Percentiles rank a stretch among this genome's conserved stretches.
phyloP scores from a whole-genome alignment of 2,329 filamentous ascomycete species.

The Aspergillus carbonarius region DNA sequence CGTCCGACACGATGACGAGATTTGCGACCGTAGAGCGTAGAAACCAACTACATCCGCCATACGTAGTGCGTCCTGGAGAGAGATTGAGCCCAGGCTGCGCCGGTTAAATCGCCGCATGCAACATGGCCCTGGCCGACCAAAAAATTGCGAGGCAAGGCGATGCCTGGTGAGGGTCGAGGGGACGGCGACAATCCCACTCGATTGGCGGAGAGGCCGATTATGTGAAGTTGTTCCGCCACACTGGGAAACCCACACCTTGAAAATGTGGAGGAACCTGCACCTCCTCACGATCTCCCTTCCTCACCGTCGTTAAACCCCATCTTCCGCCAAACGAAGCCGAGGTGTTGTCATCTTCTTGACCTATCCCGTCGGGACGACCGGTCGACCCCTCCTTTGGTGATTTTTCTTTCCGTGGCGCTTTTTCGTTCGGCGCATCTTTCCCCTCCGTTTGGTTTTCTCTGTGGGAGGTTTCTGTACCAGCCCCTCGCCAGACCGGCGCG shows the following conservation, averaged over 20 bases:
- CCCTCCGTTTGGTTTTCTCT: neutral
- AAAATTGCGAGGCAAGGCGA: neutral
- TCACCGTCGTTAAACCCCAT: neutral
- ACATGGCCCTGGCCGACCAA: neutral
- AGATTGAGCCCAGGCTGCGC: neutral
- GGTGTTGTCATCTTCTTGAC: slow-evolving; percentile 3
- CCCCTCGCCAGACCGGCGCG: neutral
- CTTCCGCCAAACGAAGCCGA: neutral
- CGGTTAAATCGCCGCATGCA: neutral
- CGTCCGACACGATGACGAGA: neutral
- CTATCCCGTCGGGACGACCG: neutral
- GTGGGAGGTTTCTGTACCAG: neutral
- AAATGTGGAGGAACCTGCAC: slow-evolving; percentile 33
- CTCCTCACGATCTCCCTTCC: neutral
- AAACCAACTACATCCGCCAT: neutral
- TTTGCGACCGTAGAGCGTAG: neutral
- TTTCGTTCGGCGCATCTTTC: slow-evolving; percentile 1
- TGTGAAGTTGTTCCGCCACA: slow-evolving; percentile 27
- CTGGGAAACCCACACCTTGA: slow-evolving; percentile 27
- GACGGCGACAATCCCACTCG: slow-evolving; percentile 15
- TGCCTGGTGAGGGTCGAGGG: slow-evolving; percentile 6
- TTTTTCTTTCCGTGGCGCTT: slow-evolving; percentile 8
- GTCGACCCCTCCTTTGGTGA: slow-evolving; percentile 8
- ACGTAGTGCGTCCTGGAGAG: neutral
- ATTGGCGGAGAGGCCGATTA: slow-evolving; percentile 17